Evolutionary conservation across 495 filamentous ascomycete species (phyloP).

Genomic region (Bacidia gigantensis): DNA sequence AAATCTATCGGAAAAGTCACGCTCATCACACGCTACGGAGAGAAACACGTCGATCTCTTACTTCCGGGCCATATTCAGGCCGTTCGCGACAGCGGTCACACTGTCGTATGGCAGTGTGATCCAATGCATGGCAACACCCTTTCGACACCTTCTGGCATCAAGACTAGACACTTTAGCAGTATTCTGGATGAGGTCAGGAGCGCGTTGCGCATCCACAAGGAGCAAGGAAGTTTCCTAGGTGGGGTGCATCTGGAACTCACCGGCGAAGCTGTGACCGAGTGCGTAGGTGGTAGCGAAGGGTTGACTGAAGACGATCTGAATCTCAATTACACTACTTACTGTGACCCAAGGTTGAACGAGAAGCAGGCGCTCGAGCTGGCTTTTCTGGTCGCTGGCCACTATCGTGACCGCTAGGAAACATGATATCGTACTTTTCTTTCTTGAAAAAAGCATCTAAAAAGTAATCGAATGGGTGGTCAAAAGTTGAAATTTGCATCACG

Average conservation of each 20-base stretch:
- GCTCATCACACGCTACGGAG: conserved; percentile 89
- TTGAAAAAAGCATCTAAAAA: neutral
- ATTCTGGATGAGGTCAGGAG: conserved; percentile 74
- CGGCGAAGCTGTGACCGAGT: conserved; percentile 93
- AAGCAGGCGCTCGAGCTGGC: conserved; percentile 93
- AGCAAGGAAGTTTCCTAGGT: conserved; percentile 70
- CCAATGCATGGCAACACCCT: conserved; percentile 82
- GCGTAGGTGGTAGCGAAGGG: conserved; percentile 78
- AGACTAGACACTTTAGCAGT: conserved; percentile 76
- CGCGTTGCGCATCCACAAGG: conserved; percentile 69
- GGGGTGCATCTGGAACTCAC: conserved; percentile 93
- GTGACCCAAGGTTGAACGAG: conserved; percentile 90
- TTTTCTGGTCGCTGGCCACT: conserved; percentile 83
- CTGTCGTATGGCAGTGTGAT: conserved; percentile 94
- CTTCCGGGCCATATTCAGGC: conserved; percentile 75
- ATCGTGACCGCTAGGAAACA: conserved; percentile 27
- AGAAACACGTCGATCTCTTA: conserved; percentile 50
- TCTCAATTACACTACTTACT: conserved; percentile 85
- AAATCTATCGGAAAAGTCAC: conserved; percentile 83
- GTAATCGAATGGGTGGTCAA: neutral
- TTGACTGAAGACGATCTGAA: conserved; percentile 76
- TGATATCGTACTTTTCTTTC: no score
- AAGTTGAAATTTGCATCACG: neutral
- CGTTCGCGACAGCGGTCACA: conserved; percentile 52
- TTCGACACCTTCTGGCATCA: conserved; percentile 53